Conservation (phyloP, 495 filamentous ascomycete genomes). For the Tuber magnatum region DNA sequence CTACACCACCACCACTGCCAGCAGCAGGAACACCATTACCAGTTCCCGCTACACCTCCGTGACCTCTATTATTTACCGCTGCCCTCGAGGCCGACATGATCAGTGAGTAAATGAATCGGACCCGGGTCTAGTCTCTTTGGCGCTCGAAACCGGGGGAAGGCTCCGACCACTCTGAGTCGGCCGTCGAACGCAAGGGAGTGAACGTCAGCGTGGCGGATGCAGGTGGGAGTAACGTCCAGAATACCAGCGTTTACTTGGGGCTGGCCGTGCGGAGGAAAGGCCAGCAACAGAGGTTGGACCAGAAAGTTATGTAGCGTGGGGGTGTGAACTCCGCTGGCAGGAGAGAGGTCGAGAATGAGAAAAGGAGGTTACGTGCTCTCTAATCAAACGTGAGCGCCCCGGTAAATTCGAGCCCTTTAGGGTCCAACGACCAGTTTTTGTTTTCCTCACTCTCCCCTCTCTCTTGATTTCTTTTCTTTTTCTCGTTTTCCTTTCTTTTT, state of each 20-base stretch:
- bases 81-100: conserved; percentile 36
- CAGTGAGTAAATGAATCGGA: conserved; percentile 15
- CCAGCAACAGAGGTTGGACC: conserved; percentile 29
- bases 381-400: not conserved
- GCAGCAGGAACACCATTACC: conserved; percentile 24
- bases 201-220: conserved; percentile 37
- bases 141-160: conserved; percentile 20
- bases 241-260: conserved; percentile 29
- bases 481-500: not conserved
- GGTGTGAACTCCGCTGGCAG: conserved; percentile 8
- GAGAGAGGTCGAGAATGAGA: not conserved
- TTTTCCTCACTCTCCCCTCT: not conserved
- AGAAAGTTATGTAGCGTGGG: conserved; percentile 27
- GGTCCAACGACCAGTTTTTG: not conserved
- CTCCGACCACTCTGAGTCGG: conserved; percentile 30
- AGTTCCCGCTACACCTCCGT: conserved; percentile 23
- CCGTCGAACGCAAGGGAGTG: conserved; percentile 34
- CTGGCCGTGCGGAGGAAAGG: conserved; percentile 22
- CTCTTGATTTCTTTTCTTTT: not conserved
- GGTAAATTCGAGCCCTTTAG: not conserved
- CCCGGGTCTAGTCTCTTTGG: conserved; percentile 32
- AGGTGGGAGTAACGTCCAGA: conserved; percentile 34
- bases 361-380: not conserved
- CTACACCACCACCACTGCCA: conserved; percentile 18
- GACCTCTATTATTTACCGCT: conserved; percentile 34